A percentile compares a stretch with the other conserved stretches of the same genome.
Evolutionary conservation across 768 basidiomycete species (phyloP).

Genomic region (Suillus luteus): DNA sequence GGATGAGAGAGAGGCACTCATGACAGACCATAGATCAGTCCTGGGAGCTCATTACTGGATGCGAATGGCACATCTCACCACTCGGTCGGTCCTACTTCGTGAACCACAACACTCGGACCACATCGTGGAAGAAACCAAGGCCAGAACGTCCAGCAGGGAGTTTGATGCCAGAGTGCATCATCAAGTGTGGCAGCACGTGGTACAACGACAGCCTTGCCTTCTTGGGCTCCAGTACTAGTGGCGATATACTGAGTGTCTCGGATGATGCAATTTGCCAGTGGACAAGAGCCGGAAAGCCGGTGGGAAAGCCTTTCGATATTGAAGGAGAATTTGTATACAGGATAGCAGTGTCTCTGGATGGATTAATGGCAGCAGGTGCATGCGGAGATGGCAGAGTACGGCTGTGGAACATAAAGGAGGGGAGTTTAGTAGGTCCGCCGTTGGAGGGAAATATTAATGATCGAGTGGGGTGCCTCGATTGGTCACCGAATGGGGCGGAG

Average conservation of each 20-base stretch:
- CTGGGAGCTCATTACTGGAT: neutral
- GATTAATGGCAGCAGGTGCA: neutral
- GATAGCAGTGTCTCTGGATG: neutral
- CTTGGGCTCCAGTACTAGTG: neutral
- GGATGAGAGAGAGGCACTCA: neutral
- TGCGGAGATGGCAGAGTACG: neutral
- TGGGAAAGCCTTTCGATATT: neutral
- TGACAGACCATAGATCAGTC: neutral
- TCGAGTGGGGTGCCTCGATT: conserved; percentile 8
- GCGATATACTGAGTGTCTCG: neutral
- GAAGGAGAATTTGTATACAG: conserved; percentile 36
- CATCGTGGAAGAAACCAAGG: neutral
- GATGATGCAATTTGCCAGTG: neutral
- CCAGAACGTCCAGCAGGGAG: neutral
- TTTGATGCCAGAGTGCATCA: neutral
- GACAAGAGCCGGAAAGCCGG: neutral
- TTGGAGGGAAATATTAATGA: conserved; percentile 1
- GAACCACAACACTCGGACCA: neutral
- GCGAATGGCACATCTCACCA: neutral
- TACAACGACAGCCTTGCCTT: neutral
- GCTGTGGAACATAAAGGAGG: neutral
- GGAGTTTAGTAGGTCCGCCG: neutral
- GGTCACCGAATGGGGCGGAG: conserved; percentile 12
- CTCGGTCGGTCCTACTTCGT: neutral
- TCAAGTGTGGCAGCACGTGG: neutral